Base-by-base conservation (phyloP, 352 stramenopile genomes). In the Phytopythium litorale region DNA sequence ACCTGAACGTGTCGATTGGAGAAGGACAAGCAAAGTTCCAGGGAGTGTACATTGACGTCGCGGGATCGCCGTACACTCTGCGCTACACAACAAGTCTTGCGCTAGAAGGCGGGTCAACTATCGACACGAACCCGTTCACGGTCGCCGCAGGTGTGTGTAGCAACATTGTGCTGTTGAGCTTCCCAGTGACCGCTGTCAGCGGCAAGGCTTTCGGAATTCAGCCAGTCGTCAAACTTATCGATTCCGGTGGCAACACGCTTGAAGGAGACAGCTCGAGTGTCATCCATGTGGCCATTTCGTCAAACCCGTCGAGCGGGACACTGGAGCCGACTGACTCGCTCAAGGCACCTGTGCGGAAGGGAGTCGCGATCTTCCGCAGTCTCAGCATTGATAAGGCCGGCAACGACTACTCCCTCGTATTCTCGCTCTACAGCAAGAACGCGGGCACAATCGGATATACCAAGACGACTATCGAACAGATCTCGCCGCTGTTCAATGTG, bases 111-210 rank as follows among this genome's bases (percentile, higher is more conserved):
- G 81, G 83, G 1, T 81, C 61, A 11, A 71, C 58, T 16, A 65
- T 91, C 25, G 79, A 86, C 28, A 95, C 84, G 35, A 90, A 91
- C 38, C 77, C 81, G 19, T 94, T 96, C 54, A 92, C 84, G 1
- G 85, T 96, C 9, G 78, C 81, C 0, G 72, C 68, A 16, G 80
- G 85, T 48, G 72, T 70, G 1, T 89, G 79, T 48, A 81, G 71
- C 38, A 75, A 54, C 1, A 60, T 93, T 32, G 63, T 89, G 13
- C 49, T 93, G 32, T 59, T 75, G 19, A 79, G 57, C 32, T 71
- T 72, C 19, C 77, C 81, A 0, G 65, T 63, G 0, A 55, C 71
- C 33, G 68, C 85, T 1, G 79, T 58, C n/a, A 83, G 85, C 32
- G 87, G 85, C 16, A 88, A 83, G 63, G 81, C 87, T 7, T 93